Evolutionary conservation across 805 yeast species (phyloP).

Genomic region (Metschnikowia lochheadii): DNA sequence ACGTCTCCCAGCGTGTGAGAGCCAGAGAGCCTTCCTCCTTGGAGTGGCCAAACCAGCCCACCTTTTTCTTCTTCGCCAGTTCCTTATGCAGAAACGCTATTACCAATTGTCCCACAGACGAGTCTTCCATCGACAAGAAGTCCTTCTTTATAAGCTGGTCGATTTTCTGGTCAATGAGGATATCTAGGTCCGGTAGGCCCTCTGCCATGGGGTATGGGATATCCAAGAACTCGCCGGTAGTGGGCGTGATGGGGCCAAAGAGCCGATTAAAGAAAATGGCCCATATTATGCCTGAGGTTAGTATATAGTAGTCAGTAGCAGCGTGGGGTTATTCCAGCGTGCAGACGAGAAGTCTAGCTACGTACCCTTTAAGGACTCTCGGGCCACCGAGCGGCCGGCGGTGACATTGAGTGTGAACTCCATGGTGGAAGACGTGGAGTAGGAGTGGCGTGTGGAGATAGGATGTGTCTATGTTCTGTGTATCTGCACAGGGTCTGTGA

Average conservation of each 20-base stretch:
- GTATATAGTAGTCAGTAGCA: background rate
- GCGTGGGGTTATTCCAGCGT: background rate
- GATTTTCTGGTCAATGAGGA: slow-evolving; percentile 35
- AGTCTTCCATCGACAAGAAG: slow-evolving; percentile 19
- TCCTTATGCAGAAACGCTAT: slow-evolving; percentile 39
- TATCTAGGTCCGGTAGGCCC: slow-evolving; percentile 47
- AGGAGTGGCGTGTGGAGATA: background rate
- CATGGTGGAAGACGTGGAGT: slow-evolving; percentile 22
- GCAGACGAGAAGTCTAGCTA: slow-evolving; percentile 1
- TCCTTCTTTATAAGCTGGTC: slow-evolving; percentile 28
- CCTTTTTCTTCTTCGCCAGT: slow-evolving; percentile 38
- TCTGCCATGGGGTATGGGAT: slow-evolving; percentile 55
- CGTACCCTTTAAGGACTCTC: slow-evolving; percentile 54
- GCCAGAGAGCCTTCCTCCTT: slow-evolving; percentile 33
- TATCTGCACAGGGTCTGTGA: slow-evolving; percentile 1
- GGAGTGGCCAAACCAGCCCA: slow-evolving; percentile 51
- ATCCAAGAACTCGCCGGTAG: slow-evolving; percentile 50
- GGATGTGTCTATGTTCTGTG: slow-evolving; percentile 1
- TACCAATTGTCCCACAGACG: slow-evolving; percentile 29
- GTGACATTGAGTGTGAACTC: slow-evolving; percentile 45
- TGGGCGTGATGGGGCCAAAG: slow-evolving; percentile 61
- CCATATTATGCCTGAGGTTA: slow-evolving; percentile 51
- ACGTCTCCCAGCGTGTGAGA: slow-evolving; percentile 60
- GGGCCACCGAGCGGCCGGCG: slow-evolving; percentile 50
- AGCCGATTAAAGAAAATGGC: slow-evolving; percentile 65